A percentile compares a stretch with the other conserved stretches of the same genome.
Conservation (phyloP, 495 filamentous ascomycete genomes). For the Hypoxylon fuscum region DNA sequence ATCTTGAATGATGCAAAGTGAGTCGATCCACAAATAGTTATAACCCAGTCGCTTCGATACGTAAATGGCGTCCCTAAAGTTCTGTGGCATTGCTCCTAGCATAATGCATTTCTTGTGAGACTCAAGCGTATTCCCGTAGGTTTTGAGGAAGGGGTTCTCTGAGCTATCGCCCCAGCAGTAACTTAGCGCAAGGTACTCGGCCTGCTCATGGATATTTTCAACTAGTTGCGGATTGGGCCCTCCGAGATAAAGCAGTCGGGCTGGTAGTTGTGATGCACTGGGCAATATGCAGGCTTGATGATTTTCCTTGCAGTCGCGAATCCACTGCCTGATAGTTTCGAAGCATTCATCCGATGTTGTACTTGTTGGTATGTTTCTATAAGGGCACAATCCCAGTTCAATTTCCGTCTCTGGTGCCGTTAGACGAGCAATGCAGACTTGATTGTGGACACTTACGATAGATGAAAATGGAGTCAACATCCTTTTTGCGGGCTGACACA, state of each 20-base stretch:
- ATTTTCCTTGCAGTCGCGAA: background rate
- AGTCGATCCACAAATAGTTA: background rate
- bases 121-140: background rate
- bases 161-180: background rate
- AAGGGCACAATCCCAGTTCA: background rate
- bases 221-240: background rate
- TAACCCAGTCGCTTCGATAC: background rate
- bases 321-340: background rate
- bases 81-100: background rate
- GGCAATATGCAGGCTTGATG: background rate
- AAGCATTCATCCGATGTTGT: background rate
- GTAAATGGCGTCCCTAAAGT: background rate
- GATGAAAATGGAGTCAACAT: conserved; percentile 2
- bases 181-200: background rate
- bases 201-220: background rate
- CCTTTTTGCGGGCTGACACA: background rate
- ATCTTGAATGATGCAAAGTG: background rate
- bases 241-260: background rate
- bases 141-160: background rate
- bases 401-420: background rate
- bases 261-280: background rate
- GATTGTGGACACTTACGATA: background rate
- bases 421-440: background rate
- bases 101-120: background rate
- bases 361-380: background rate